Percentiles rank a stretch among this genome's conserved stretches.
These are phyloP conservation scores for Cercospora sojina DNA, from an alignment of 2,329 filamentous ascomycete genomes.

Conservation along the genomic window DNA sequence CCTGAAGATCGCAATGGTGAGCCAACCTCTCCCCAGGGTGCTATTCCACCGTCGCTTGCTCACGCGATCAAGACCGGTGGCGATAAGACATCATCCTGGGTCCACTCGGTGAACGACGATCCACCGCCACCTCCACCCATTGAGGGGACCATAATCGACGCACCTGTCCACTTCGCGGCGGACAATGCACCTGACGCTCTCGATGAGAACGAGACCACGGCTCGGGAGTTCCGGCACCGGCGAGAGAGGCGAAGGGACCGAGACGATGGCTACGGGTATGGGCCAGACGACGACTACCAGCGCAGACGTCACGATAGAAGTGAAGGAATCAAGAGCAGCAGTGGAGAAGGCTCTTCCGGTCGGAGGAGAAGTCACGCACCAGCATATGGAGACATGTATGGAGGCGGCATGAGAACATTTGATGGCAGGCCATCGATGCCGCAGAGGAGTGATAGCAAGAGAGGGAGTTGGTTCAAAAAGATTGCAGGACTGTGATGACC, in stretches of 20 bases:
- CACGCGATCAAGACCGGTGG: constrained; percentile 37
- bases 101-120: constrained; percentile 47
- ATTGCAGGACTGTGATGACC: constrained; percentile 35
- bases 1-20: constrained; percentile 41
- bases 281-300: constrained; percentile 27
- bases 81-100: constrained; percentile 53
- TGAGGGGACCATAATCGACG: constrained; percentile 50
- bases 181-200: constrained; percentile 30
- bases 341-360: constrained; percentile 35
- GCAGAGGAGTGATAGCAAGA: constrained; percentile 33
- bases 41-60: constrained; percentile 27
- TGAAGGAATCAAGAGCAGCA: constrained; percentile 34
- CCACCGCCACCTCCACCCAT: constrained; percentile 49
- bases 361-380: constrained; percentile 31
- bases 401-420: constrained; percentile 40
- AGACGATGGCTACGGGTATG: constrained; percentile 26
- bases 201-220: constrained; percentile 33
- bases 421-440: constrained; percentile 43
- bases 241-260: constrained; percentile 27
- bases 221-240: constrained; percentile 34
- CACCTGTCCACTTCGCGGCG: constrained; percentile 34
- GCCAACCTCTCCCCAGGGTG: constrained; percentile 24
- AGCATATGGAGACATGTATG: constrained; percentile 36
- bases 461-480: constrained; percentile 52
- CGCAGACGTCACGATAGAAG: constrained; percentile 27